Base-by-base conservation (phyloP, 139 green algal genomes). In the Chlorella sorokiniana region DNA sequence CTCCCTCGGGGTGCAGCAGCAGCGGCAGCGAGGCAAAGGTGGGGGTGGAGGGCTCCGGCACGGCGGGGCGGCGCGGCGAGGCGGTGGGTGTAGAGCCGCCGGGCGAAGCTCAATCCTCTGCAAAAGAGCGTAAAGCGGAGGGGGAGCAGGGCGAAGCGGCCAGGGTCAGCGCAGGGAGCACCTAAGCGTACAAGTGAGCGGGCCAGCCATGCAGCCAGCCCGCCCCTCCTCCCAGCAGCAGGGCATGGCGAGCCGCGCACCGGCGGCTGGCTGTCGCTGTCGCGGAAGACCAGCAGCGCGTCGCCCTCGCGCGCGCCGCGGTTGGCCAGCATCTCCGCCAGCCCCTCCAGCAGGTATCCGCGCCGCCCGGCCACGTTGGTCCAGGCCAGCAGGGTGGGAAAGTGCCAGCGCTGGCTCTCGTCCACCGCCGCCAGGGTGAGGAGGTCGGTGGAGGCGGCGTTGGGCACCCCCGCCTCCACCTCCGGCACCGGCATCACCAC, bases 271-370 rank as follows among this genome's bases (percentile, higher is more conserved):
- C 29, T 8, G 29, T 54, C 33, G 14, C 35, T 61, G 51, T 83
- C 38, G n/a, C 81, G 67, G n/a, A 40, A 85, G 10, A 90, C 27
- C 31, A 77, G n/a, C 31, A 90, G 68, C 31, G n/a, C 61, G 76
- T 90, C 85, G 20, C 86, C 86, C 33, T 54, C 65, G 4, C 33
- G 35, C 2, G 84, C 86, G 31, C 63, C 45, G 8, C 76, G 62
- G 8, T 31, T 33, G 23, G 42, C 56, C 74, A 90, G 69, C 40
- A 88, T 77, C 23, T 61, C 61, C 0, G 42, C 56, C 11, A 69
- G 22, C 27, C 72, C 81, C 8, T 90, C 86, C 54, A 90, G 77
- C 35, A 89, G 62, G 52, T 90, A 90, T n/a, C 86, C 86, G 33
- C 69, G 54, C n/a, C 79, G 67, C 11, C 65, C 83, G 35, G 78